Evolutionary conservation across 768 basidiomycete genomes (phyloP).

Genomic region (Suillus americanus): DNA sequence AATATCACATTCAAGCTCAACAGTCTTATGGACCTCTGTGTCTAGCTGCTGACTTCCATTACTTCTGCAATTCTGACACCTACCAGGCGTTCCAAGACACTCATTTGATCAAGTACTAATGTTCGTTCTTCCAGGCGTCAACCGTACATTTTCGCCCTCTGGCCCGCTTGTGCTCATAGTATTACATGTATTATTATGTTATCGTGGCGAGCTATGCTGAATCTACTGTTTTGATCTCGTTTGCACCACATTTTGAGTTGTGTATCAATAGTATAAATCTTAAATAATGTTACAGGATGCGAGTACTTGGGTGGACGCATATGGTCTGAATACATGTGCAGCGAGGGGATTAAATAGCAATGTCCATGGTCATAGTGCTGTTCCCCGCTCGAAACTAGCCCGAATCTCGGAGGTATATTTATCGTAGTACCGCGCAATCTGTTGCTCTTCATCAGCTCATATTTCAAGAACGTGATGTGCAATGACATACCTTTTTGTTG

Average conservation of each 20-base stretch:
- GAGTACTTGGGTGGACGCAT: not conserved
- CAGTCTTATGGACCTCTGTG: slow-evolving; percentile 40
- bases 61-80: slow-evolving; percentile 46
- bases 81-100: not conserved
- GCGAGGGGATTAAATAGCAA: not conserved
- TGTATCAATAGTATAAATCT: not conserved
- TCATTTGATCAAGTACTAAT: not conserved
- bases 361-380: slow-evolving; percentile 57
- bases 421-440: slow-evolving; percentile 96
- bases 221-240: not conserved
- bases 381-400: slow-evolving; percentile 97
- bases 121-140: not conserved
- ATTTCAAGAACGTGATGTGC: not conserved
- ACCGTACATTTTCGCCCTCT: not conserved
- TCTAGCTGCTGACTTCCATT: slow-evolving; percentile 40
- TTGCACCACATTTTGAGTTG: not conserved
- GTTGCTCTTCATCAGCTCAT: slow-evolving; percentile 6
- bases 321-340: not conserved
- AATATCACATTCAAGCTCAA: slow-evolving; percentile 49
- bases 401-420: slow-evolving; percentile 96
- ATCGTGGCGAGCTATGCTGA: not conserved
- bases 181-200: not conserved
- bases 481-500: slow-evolving; percentile 81
- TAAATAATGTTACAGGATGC: not conserved
- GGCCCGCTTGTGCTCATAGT: not conserved